Evolutionary conservation across 179 eudicot genomes (phyloP).

Genomic region (Spergularia azorica): DNA sequence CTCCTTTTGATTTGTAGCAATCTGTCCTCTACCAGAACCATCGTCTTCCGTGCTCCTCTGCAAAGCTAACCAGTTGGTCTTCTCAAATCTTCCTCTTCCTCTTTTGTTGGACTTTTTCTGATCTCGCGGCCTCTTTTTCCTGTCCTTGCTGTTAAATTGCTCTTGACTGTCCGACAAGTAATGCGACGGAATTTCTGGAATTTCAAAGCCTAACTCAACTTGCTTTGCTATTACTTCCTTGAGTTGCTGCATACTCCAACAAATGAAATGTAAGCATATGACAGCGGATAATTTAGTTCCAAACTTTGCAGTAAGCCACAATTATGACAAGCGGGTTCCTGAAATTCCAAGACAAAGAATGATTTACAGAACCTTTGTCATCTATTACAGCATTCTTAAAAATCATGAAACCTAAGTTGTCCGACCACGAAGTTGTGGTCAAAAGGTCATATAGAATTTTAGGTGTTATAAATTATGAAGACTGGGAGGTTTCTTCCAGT

Average conservation of each 20-base stretch:
- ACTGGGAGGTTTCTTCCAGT: neutral
- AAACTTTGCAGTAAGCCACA: neutral
- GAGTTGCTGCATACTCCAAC: conserved; percentile 67
- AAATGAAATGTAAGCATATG: neutral
- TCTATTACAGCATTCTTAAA: neutral
- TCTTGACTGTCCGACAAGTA: conserved; percentile 63
- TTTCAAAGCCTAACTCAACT: conserved; percentile 88
- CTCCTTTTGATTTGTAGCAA: conserved; percentile 30
- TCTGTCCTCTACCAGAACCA: conserved; percentile 30
- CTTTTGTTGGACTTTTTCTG: conserved; percentile 55
- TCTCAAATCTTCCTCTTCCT: conserved; percentile 38
- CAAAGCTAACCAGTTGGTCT: conserved; percentile 34
- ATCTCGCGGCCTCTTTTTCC: conserved; percentile 38
- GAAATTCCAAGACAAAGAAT: neutral
- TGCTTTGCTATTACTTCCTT: conserved; percentile 86
- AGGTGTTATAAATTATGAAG: neutral
- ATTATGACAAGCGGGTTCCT: neutral
- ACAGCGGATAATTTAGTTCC: neutral
- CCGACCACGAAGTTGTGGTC: too few species aligned
- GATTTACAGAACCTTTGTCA: neutral
- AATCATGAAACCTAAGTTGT: neutral
- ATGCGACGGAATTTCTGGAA: conserved; percentile 84
- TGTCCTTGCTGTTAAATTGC: conserved; percentile 36
- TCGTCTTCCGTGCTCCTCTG: conserved; percentile 34
- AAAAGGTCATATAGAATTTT: neutral